Base-by-base conservation (phyloP, 208 protist genomes). In the Endotrypanum monterogeii region DNA sequence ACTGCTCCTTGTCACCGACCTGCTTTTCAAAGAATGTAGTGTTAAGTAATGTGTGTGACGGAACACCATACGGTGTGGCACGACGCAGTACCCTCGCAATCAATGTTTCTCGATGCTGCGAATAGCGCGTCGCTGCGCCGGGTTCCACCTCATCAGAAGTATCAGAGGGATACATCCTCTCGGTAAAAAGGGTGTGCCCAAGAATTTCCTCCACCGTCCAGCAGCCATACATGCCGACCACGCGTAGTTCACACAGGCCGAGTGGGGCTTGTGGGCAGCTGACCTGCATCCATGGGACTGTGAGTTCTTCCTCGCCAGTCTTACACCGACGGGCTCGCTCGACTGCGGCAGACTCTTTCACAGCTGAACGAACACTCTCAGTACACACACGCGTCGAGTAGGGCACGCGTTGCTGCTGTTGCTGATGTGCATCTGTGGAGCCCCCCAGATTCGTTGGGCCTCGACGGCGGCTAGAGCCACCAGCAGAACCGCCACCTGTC, bases 1-100 rank as follows among this genome's bases (percentile, higher is more conserved):
- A 78, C 75, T 87, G 83, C 72, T 90, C 86, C 74, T 84, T 79
- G 73, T 90, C 86, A 3, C 86, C 86, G n/a, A 90, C 80, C 30
- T 83, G 78, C 62, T 81, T 77, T 67, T 90, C 86, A n/a, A 90
- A 85, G 73, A 85, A 85, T 69, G 63, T 58, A 9, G 78, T 58
- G 65, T 81, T 72, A 46, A 85, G n/a, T 11, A 85, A 77, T 0
- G 71, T 79, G 8, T 50, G 54, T 51, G 65, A 70, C 0, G 77
- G 77, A 1, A 85, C 72, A 4, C 77, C 82, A 63, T 82, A 66
- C 11, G 82, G 82, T 37, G 44, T 28, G 56, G 82, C 82, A 16
- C 73, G 70, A 16, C 55, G 63, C 76, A 80, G 28, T 0, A 75
- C 32, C 32, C 32, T 70, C 39, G 66, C 54, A 37, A 69, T 20